Percentiles rank a stretch among this genome's conserved stretches.
Conservation (phyloP, 495 filamentous ascomycete species). For the Trichocladium uniseriatum region DNA sequence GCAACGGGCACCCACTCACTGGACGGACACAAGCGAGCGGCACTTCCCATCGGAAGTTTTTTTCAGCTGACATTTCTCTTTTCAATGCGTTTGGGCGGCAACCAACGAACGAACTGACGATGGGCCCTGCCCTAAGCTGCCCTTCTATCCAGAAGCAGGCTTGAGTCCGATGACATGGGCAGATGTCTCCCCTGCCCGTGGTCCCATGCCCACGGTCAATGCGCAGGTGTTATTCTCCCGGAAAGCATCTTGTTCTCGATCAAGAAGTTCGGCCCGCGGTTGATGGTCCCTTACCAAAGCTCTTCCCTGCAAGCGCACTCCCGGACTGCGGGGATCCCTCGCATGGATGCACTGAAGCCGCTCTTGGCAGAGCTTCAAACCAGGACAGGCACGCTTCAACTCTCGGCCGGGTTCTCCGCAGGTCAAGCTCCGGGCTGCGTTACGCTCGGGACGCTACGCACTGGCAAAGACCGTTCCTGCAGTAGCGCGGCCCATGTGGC, state of each 20-base stretch:
- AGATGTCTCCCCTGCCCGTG: neutral
- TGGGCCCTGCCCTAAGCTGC: too few relatives aligned
- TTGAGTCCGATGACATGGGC: too few relatives aligned
- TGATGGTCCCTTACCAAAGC: neutral
- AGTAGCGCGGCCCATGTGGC: slow-evolving; percentile 17
- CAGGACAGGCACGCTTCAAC: neutral
- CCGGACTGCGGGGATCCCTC: slow-evolving; percentile 3
- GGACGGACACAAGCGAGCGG: neutral
- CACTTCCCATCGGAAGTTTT: too few relatives aligned
- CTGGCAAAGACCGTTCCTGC: slow-evolving; percentile 16
- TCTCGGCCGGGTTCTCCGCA: too few relatives aligned
- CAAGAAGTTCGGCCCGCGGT: slow-evolving; percentile 1
- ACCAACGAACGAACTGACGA: too few relatives aligned
- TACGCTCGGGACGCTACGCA: too few relatives aligned
- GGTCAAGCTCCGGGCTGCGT: too few relatives aligned
- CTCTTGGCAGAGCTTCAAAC: neutral
- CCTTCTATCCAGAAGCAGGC: too few relatives aligned
- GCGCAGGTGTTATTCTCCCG: neutral
- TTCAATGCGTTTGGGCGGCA: too few relatives aligned
- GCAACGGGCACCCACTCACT: neutral
- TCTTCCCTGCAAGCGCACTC: neutral
- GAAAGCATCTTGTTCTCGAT: neutral
- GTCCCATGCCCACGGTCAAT: neutral
- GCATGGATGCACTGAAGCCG: neutral
- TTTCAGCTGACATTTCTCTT: too few relatives aligned